Base-by-base conservation (phyloP, 1,139 yeast species). In the Tardiomyces digboiensis region DNA sequence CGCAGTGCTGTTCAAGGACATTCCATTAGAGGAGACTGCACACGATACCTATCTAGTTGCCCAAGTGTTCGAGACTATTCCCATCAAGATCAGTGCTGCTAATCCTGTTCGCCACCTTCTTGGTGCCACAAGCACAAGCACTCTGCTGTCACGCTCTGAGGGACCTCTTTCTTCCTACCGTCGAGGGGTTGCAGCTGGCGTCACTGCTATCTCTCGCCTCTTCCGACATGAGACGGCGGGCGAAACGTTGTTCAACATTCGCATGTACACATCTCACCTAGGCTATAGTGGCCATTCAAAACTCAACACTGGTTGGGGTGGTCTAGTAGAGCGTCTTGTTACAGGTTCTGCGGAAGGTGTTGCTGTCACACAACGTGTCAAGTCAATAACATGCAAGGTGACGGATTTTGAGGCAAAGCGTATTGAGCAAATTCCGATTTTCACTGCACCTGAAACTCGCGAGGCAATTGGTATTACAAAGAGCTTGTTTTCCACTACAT, bases 111-210 rank as follows among this genome's bases (percentile, higher is more conserved):
- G 19, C 5, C 26, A 23, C 36, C 12, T 18, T 18, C 21, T 23
- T 13, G 41, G 41, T 23, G 41, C 18, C 18, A 20, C 8, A 20
- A 38, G 14, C 26, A 46, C 56, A 19, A 49, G 49, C 38, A 50
- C 48, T 23, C 41, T 71, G 45, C 75, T 82, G 40, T 13, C 14
- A 16, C 33, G 33, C 33, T 26, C 33, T 16, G 33, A 26, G 10
- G 16, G 14, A 16, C 33, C 33, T 16, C 33, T 26, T n/a, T 13
- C 33, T 5, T 26, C 33, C 16, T 26, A 26, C 10, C 79, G 85
- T 57, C 80, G 82, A 58, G 95, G 95, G 47, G 77, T 87, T 16
- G 94, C 93, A 38, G 89, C 89, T 3, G 96, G 96, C 61, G 93
- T 83, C 16, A 78, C 89, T 39, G 95, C 87, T 64, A 80, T 87